Base-by-base conservation (phyloP, 169 alveolate species). In the Eimeria sp. region DNA sequence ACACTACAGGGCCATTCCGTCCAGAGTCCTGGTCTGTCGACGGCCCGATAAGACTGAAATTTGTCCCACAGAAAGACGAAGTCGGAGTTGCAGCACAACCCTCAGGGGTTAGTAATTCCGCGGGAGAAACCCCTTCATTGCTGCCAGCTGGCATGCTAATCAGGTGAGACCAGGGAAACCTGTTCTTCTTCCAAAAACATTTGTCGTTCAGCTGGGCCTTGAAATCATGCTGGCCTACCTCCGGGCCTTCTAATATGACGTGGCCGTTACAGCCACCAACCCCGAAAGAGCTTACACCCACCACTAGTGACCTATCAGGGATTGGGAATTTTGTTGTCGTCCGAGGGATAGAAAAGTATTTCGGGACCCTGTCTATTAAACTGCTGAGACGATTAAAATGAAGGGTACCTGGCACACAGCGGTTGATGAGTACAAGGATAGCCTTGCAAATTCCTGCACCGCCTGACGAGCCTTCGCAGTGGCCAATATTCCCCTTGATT, bases 231-330 rank as follows among this genome's bases (percentile, higher is more conserved):
- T 63, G 78, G 22, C 65, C 70, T 5, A 65, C 61, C 5, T 45
- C 34, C 18, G 93, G 90, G 70, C 84, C 84, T 58, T 96, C 97
- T 20, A 95, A 82, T 43, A 97, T 89, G 14, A 95, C 94, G 57
- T 97, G 98, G n/a, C 97, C 97, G 82, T 97, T 97, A 51, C 97
- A 94, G 83, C 98, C 98, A 73, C 98, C 98, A 83, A 97, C 95
- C 25, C 98, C 98, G 61, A 97, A 96, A 6, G 98, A 96, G 63
- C 97, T 94, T 14, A 97, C 97, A 40, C 97, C 97, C 40, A 96
- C 97, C 43, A 95, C 57, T 25, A 80, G 84, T 57, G 95, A 58
- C 61, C 49, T 45, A 27, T 80, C 89, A 45, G 88, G 51, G 27
- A 83, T 73, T 9, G 63, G 76, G 18, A 83, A 27, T 13, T 61